These are phyloP conservation scores for Geotrichum carabidarum DNA, from an alignment of 1,139 yeast genomes.

Conservation along the genomic window DNA sequence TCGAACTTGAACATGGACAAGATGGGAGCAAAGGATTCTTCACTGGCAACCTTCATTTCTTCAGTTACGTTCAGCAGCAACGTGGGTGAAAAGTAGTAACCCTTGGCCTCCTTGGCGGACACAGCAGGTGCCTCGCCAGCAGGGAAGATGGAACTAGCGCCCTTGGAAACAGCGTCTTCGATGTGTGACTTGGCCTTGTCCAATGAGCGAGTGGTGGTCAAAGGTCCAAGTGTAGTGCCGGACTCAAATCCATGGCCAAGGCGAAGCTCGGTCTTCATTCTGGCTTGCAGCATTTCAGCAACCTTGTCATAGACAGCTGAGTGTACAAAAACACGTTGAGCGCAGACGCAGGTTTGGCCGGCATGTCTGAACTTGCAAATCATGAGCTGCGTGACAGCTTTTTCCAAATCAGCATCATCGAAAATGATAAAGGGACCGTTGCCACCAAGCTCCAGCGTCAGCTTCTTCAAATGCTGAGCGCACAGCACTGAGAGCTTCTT, in stretches of 20 bases:
- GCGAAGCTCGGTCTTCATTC: constrained; percentile 46
- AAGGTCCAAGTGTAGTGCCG: constrained; percentile 60
- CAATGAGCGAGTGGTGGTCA: constrained; percentile 55
- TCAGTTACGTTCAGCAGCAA: constrained; percentile 55
- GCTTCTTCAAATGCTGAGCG: constrained; percentile 47
- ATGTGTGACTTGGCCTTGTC: constrained; percentile 56
- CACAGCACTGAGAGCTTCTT: constrained; percentile 56
- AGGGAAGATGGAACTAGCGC: constrained; percentile 52
- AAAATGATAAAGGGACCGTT: constrained; percentile 79
- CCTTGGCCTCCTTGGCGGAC: constrained; percentile 40
- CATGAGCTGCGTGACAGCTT: constrained; percentile 43
- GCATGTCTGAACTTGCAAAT: constrained; percentile 47
- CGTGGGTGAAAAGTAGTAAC: constrained; percentile 56
- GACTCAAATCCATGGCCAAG: constrained; percentile 63
- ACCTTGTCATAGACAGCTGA: constrained; percentile 67
- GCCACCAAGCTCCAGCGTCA: constrained; percentile 81
- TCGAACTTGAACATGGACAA: constrained; percentile 47
- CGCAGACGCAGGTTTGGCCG: constrained; percentile 88
- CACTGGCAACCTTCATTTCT: constrained; percentile 53
- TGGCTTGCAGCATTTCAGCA: constrained; percentile 48
- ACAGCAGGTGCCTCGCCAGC: constrained; percentile 40
- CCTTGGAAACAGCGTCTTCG: constrained; percentile 58
- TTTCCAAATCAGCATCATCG: constrained; percentile 63
- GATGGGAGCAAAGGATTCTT: constrained; percentile 75
- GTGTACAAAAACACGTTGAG: constrained; percentile 75